phyloP scores from a whole-genome alignment of 2,329 filamentous ascomycete genomes.

The Beauveria australis region DNA sequence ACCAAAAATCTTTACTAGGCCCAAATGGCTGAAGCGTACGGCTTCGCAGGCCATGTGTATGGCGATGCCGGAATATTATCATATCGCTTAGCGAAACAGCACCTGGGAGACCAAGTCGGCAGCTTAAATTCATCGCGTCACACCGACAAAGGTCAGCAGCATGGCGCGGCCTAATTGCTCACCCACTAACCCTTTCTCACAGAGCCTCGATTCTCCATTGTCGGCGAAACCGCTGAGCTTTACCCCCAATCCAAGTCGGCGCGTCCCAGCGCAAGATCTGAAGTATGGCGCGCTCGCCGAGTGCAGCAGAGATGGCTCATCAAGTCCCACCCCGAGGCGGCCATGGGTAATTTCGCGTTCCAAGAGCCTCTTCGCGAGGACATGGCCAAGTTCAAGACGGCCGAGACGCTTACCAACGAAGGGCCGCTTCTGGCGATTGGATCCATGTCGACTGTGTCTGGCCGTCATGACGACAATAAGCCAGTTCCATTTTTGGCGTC shows the following conservation, averaged over 20 bases:
- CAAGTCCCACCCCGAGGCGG: conserved; percentile 42
- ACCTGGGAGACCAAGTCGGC: conserved; percentile 19
- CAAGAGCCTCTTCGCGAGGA: conserved; percentile 29
- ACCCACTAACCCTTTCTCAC: neutral
- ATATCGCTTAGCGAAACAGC: conserved; percentile 20
- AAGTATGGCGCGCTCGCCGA: conserved; percentile 23
- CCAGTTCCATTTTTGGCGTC: conserved; percentile 35
- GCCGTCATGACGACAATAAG: conserved; percentile 15
- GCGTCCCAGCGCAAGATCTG: conserved; percentile 18
- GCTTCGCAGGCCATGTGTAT: conserved; percentile 23
- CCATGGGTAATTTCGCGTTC: conserved; percentile 28
- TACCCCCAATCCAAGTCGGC: conserved; percentile 25
- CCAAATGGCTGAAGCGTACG: conserved; percentile 30
- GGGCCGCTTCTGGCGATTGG: conserved; percentile 45
- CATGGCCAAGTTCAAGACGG: conserved; percentile 21
- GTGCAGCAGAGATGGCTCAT: conserved; percentile 42
- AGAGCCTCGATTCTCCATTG: conserved; percentile 25
- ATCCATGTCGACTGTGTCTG: conserved; percentile 37
- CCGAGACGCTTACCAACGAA: conserved; percentile 18
- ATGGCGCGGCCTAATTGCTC: neutral
- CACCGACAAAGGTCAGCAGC: conserved; percentile 19
- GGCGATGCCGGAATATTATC: conserved; percentile 26
- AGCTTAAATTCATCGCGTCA: conserved; percentile 23
- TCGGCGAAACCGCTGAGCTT: conserved; percentile 25
- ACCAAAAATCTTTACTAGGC: conserved; percentile 23